phyloP scores from a whole-genome alignment of 495 filamentous ascomycete genomes.

The Glarea lozoyensis region DNA sequence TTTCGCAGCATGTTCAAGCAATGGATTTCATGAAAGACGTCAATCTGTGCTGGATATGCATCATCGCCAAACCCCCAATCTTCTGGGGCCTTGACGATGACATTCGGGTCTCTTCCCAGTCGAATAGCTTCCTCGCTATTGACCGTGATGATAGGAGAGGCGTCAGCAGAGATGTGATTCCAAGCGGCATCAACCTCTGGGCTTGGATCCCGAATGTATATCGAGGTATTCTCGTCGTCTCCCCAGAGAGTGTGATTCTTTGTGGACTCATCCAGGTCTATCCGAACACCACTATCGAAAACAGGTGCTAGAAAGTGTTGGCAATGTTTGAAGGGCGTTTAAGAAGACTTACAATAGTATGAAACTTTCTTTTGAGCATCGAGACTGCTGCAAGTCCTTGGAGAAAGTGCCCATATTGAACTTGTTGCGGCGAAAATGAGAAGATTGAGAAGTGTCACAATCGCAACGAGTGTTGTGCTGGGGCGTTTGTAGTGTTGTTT shows the following conservation, averaged over 20 bases:
- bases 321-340: neutral
- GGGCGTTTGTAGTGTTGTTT: neutral
- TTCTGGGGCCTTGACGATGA: neutral
- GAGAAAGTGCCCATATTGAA: neutral
- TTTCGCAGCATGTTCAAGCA: constrained; percentile 11
- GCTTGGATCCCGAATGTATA: neutral
- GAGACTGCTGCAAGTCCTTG: neutral
- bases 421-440: neutral
- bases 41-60: constrained; percentile 2
- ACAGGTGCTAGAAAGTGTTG: neutral
- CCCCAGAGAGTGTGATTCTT: neutral
- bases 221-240: neutral
- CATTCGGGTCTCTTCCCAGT: neutral
- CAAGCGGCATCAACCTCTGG: constrained; percentile 4
- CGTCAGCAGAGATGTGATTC: neutral
- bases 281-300: neutral
- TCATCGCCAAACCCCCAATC: neutral
- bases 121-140: too few species aligned
- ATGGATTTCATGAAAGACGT: constrained; percentile 12
- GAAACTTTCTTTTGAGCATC: neutral
- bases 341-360: neutral
- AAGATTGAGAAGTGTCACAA: neutral
- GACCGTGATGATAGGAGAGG: neutral
- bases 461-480: neutral
- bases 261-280: neutral